Evolutionary conservation across 176 grass and related monocot genomes (phyloP).

Genomic region (Oryza rufipogon): DNA sequence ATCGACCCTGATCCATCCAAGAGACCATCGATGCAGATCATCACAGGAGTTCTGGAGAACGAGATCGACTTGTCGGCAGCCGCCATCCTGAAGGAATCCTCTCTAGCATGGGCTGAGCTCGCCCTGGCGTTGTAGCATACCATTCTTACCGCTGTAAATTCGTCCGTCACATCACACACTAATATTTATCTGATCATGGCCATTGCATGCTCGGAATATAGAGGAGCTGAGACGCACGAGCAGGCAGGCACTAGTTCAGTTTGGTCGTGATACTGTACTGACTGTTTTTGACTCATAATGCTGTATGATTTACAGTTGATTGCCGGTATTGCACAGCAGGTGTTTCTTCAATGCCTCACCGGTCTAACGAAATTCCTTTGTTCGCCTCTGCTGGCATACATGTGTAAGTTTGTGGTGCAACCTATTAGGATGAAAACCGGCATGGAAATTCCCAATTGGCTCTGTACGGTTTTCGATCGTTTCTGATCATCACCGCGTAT

Average conservation of each 20-base stretch:
- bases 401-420: no score
- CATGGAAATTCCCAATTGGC: no score
- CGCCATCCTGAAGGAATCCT: conserved; percentile 79
- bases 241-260: conserved; percentile 17
- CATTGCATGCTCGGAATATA: conserved; percentile 25
- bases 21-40: conserved; percentile 91
- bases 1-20: conserved; percentile 82
- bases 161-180: neutral
- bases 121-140: conserved; percentile 65
- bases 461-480: no score
- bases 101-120: conserved; percentile 85
- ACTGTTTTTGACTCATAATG: conserved; percentile 13
- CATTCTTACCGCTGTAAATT: conserved; percentile 24
- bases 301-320: neutral
- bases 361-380: neutral
- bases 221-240: neutral
- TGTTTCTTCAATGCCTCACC: neutral
- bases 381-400: neutral
- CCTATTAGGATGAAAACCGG: no score
- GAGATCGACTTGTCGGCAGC: conserved; percentile 70
- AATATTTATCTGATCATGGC: conserved; percentile 13
- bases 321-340: neutral
- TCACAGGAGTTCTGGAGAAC: conserved; percentile 72
- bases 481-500: no score
- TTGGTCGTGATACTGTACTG: conserved; percentile 3